Evolutionary conservation across 176 grass and related monocot genomes (phyloP), one percentile per base, ranked within the genome.

Genomic region (Thalia dealbata): DNA sequence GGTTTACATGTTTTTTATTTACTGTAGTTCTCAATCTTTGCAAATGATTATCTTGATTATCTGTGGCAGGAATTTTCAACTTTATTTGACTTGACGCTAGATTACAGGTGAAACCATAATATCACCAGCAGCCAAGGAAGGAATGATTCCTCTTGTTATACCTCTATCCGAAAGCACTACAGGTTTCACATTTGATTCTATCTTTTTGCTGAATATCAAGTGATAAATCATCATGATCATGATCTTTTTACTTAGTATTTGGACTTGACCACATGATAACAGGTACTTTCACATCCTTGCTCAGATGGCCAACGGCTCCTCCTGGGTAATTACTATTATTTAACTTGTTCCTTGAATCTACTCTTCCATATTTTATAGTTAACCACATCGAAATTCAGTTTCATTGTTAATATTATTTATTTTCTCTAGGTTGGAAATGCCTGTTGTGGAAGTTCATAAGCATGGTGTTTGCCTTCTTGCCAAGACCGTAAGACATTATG

Each of bases 271-370:
- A 65, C 3, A 55, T 71, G 80, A 71, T 91, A 62, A 51, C 68
- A 99, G 95, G 95, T 62, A 91, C 82, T 72, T 75, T 99, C 75
- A 99, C 95, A 81, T 99, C 90, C 43, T 81, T 93, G 11, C 85
- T 93, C 42, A 99, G 95, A 86, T 99, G 95, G 95, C 95, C 95
- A 68, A 99, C 95, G n/a, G 83, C 95, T 86, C 95, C 95, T 76
- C 73, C 85, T 8, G 87, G 91, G 87, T 93, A 92, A 79, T 78
- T 85, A 71, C 28, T 51, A 52, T 16, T 70, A n/a, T 66, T 72
- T 72, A 51, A 59, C 19, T 73, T 76, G 8, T 50, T 52, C 64
- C 25, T 78, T 77, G 0, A 58, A 14, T 29, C 21, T 51, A 56
- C 14, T 80, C 16, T 52, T 55, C 11, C 79, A 52, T 48, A 22